These are phyloP conservation scores for Ceraceosorus bombacis DNA, from an alignment of 1,284 basidiomycete genomes.

Conservation along the genomic window DNA sequence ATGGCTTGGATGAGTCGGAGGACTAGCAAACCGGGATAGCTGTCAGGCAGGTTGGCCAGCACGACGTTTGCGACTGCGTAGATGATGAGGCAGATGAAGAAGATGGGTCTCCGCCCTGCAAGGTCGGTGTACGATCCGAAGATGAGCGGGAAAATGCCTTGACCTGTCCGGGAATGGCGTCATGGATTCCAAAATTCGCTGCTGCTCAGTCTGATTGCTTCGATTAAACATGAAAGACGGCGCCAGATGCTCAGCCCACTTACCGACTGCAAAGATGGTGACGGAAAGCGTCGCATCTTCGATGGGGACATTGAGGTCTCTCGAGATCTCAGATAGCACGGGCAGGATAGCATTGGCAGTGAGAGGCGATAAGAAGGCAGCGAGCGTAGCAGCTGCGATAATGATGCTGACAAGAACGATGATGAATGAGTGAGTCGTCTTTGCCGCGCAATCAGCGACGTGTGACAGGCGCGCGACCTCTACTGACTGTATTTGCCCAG, in stretches of 20 bases:
- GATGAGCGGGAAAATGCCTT: slow-evolving; percentile 6
- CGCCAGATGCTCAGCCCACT: neutral
- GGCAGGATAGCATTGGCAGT: neutral
- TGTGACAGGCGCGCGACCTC: too few species aligned
- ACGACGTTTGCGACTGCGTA: slow-evolving; percentile 9
- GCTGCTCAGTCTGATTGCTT: neutral
- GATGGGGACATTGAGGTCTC: neutral
- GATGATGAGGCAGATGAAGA: slow-evolving; percentile 9
- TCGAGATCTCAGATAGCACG: neutral
- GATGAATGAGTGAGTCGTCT: too few species aligned
- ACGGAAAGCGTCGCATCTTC: neutral
- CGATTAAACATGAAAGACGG: neutral
- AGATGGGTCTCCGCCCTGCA: slow-evolving; percentile 2
- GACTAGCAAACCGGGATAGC: slow-evolving; percentile 5
- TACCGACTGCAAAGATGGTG: neutral
- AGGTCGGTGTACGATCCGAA: slow-evolving; percentile 4
- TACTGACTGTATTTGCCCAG: too few species aligned
- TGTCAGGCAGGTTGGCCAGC: slow-evolving; percentile 6
- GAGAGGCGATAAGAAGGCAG: neutral
- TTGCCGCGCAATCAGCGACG: too few species aligned
- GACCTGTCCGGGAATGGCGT: slow-evolving; percentile 2
- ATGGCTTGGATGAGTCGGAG: slow-evolving; percentile 6
- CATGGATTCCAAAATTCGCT: neutral
- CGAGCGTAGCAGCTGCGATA: too few species aligned
- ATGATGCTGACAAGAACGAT: too few species aligned